phyloP scores from a whole-genome alignment of 441 rosid genomes.

The Aleurites moluccanus region DNA sequence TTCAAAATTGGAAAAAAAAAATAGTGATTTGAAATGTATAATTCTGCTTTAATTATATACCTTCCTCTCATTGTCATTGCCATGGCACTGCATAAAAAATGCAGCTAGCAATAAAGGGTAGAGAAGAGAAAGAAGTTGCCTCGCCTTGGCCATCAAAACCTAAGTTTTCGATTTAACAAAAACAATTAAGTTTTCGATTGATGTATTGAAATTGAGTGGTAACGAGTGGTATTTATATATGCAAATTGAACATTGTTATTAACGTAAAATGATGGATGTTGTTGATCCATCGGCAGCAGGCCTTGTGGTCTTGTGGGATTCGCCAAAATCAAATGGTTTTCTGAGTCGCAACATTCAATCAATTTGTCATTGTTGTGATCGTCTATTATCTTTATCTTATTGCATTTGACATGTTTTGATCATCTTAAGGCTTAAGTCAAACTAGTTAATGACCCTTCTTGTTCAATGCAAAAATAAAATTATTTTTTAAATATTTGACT shows the following conservation, averaged over 20 bases:
- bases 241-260: constrained; percentile 10
- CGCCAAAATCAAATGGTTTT: constrained; percentile 1
- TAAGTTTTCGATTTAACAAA: background rate
- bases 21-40: no score
- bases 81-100: constrained; percentile 14
- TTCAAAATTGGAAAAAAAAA: no score
- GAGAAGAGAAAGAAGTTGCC: constrained; percentile 13
- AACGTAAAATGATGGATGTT: constrained; percentile 2
- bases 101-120: constrained; percentile 11
- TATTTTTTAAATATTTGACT: no score
- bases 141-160: constrained; percentile 6
- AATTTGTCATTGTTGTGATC: background rate
- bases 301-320: constrained; percentile 18
- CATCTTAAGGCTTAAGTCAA: background rate
- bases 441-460: background rate
- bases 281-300: constrained; percentile 39
- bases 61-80: constrained; percentile 15
- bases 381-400: background rate
- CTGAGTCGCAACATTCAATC: background rate
- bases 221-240: constrained; percentile 5
- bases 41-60: background rate
- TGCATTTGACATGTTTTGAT: background rate
- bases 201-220: background rate
- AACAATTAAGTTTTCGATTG: background rate
- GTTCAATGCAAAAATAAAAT: background rate